A percentile compares a stretch with the other conserved stretches of the same genome.
Conservation (phyloP, 129 eudicot species). For the Oenanthe sinensis region DNA sequence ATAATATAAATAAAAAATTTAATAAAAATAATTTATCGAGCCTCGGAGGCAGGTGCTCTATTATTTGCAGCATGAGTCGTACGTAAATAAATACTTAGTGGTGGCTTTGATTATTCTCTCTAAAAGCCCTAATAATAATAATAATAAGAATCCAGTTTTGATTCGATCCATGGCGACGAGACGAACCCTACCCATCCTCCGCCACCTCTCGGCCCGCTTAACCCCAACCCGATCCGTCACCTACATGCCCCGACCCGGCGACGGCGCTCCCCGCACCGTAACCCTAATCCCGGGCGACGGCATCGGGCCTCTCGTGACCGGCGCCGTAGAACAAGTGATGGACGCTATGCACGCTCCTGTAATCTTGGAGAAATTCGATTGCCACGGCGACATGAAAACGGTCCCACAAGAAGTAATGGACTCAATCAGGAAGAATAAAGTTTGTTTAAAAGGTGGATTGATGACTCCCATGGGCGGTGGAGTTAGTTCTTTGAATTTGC, state of each 20-base stretch:
- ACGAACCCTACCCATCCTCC: slow-evolving; percentile 40
- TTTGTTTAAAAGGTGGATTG: slow-evolving; percentile 83
- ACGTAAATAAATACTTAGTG: background rate
- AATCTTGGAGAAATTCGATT: slow-evolving; percentile 61
- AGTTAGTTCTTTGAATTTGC: slow-evolving; percentile 72
- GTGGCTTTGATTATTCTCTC: background rate
- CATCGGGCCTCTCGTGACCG: slow-evolving; percentile 82
- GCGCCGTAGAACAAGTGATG: slow-evolving; percentile 87
- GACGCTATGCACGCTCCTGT: slow-evolving; percentile 98
- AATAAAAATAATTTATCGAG: no score
- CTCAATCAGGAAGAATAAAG: slow-evolving; percentile 69
- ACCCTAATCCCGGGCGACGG: slow-evolving; percentile 94
- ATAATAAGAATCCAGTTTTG: no score
- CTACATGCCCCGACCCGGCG: slow-evolving; percentile 99
- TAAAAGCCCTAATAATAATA: background rate
- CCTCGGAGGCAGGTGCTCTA: no score
- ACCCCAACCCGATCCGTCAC: slow-evolving; percentile 60
- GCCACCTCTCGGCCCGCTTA: slow-evolving; percentile 21
- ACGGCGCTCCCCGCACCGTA: slow-evolving; percentile 75
- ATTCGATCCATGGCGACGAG: slow-evolving; percentile 23
- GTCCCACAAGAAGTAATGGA: slow-evolving; percentile 59
- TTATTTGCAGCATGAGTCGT: no score
- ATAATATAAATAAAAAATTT: no score
- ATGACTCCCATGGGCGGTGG: slow-evolving; percentile 93
- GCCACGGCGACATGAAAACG: slow-evolving; percentile 72